Evolutionary conservation across 1,284 basidiomycete genomes (phyloP).

Genomic region (Ceraceosorus guamensis): DNA sequence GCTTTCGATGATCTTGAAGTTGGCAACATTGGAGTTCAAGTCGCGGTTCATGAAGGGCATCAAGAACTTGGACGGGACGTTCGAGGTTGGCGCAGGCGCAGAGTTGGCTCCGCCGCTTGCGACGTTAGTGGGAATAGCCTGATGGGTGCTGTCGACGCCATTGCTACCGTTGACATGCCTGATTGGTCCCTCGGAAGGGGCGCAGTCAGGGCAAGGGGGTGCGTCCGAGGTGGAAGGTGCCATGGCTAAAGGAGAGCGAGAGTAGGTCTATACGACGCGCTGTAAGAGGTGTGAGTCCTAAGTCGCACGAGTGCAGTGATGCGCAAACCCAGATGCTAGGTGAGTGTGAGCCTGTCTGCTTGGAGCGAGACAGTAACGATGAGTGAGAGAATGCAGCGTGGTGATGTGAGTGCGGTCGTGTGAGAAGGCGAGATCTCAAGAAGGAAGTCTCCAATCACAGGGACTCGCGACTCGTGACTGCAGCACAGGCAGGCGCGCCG

Average conservation of each 20-base stretch:
- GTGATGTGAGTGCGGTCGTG: too few species aligned
- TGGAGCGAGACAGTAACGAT: too few species aligned
- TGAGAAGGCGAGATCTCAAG: too few species aligned
- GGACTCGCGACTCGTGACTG: too few species aligned
- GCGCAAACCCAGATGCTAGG: too few species aligned
- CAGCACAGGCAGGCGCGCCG: too few species aligned
- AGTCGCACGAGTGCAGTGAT: too few species aligned
- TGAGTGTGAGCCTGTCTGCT: too few species aligned
- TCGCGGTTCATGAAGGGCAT: not conserved
- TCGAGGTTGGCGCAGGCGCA: not conserved
- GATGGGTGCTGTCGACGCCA: slow-evolving; percentile 28
- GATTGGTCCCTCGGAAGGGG: slow-evolving; percentile 14
- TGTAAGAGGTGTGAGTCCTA: too few species aligned
- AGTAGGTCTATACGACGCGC: too few species aligned
- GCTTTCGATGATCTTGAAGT: slow-evolving; percentile 71
- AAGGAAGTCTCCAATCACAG: too few species aligned
- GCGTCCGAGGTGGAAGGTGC: not conserved
- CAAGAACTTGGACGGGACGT: not conserved
- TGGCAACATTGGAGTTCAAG: slow-evolving; percentile 40
- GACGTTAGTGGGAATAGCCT: slow-evolving; percentile 31
- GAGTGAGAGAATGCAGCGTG: too few species aligned
- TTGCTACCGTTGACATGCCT: slow-evolving; percentile 32
- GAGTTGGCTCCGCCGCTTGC: slow-evolving; percentile 5
- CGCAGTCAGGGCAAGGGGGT: slow-evolving; percentile 9
- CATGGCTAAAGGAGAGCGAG: not conserved